A percentile compares a stretch with the other conserved stretches of the same genome.
Conservation (phyloP, 108 stramenopile genomes). For the Aurantiochytrium sp. region DNA sequence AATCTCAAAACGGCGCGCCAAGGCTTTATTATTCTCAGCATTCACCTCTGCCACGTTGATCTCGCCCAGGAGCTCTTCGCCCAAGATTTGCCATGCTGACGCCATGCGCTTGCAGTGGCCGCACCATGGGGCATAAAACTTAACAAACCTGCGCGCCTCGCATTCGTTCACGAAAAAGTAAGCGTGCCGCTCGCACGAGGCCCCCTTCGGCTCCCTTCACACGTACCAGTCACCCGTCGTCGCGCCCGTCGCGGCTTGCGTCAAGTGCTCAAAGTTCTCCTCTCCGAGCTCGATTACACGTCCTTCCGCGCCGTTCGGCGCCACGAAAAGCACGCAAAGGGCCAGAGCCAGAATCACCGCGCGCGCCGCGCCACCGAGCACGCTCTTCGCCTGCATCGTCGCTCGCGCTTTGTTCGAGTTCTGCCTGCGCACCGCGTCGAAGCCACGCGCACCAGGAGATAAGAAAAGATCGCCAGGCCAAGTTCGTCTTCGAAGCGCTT, state of each 20-base stretch:
- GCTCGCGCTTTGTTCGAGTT: too few relatives aligned
- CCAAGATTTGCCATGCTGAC: not conserved
- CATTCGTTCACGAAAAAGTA: too few relatives aligned
- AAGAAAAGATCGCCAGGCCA: too few relatives aligned
- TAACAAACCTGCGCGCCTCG: not conserved
- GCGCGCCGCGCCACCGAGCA: too few relatives aligned
- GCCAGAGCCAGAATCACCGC: too few relatives aligned
- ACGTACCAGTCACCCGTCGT: conserved; percentile 38
- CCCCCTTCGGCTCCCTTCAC: not conserved
- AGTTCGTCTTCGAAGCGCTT: too few relatives aligned
- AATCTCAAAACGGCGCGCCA: not conserved
- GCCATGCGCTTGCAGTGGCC: not conserved
- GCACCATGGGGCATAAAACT: not conserved
- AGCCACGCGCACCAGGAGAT: too few relatives aligned
- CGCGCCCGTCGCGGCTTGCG: conserved; percentile 36
- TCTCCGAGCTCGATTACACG: conserved; percentile 15
- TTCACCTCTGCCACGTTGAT: not conserved
- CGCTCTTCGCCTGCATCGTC: too few relatives aligned
- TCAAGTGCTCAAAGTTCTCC: conserved; percentile 30
- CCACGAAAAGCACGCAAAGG: not conserved
- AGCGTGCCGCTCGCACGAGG: too few relatives aligned
- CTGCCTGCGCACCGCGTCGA: too few relatives aligned
- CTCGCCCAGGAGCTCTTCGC: not conserved
- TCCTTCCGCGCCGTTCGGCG: not conserved
- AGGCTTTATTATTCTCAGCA: not conserved